Percentiles rank a stretch among this genome's conserved stretches.
phyloP scores from a whole-genome alignment of 257 asterid species.

The Echium plantagineum region DNA sequence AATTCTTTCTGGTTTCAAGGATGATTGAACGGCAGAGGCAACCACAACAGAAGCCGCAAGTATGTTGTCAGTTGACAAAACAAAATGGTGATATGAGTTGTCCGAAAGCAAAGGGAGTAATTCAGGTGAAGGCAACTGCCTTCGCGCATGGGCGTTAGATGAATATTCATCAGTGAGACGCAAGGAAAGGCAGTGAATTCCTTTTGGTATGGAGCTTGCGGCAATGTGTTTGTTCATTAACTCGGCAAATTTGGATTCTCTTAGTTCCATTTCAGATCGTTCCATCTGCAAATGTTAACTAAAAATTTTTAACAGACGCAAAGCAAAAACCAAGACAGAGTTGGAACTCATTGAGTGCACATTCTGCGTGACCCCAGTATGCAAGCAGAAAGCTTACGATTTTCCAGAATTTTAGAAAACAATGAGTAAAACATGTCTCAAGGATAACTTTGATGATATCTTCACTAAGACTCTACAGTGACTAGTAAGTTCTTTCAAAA shows the following conservation, averaged over 20 bases:
- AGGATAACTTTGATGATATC: too few relatives aligned
- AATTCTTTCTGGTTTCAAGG: constrained; percentile 50
- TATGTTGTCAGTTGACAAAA: constrained; percentile 81
- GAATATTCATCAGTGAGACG: constrained; percentile 82
- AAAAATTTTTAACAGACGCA: too few relatives aligned
- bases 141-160: constrained; percentile 71
- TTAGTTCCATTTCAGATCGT: constrained; percentile 62
- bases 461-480: too few relatives aligned
- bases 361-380: neutral
- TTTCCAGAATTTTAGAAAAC: too few relatives aligned
- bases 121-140: constrained; percentile 84
- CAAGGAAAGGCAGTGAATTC: constrained; percentile 78
- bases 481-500: too few relatives aligned
- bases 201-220: constrained; percentile 87
- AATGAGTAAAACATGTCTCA: too few relatives aligned
- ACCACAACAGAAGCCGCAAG: constrained; percentile 96
- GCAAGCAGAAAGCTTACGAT: too few relatives aligned
- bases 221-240: constrained; percentile 65
- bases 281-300: constrained; percentile 30
- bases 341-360: too few relatives aligned
- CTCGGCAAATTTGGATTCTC: constrained; percentile 73
- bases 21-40: constrained; percentile 52
- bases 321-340: constrained; percentile 5
- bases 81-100: constrained; percentile 71
- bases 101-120: constrained; percentile 74